Base-by-base conservation (phyloP, 1,139 yeast genomes). In the Ogataea hybrid region DNA sequence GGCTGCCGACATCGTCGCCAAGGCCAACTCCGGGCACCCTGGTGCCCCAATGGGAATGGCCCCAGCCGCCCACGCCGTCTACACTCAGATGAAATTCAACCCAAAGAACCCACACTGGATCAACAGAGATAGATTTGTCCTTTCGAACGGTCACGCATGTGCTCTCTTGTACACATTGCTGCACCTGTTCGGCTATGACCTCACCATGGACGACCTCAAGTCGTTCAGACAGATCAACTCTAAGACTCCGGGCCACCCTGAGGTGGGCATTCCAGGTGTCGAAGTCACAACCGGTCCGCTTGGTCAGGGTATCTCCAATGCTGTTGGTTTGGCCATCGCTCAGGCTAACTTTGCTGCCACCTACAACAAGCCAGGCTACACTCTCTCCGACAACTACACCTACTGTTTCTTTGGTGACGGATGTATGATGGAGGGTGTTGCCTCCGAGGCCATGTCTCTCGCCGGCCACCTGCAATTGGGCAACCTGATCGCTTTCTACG, bases 21-120 rank as follows among this genome's bases (percentile, higher is more conserved):
- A 81, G 66, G 95, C 97, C 60, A 86, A 92, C 71, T 84, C 96
- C 49, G 99, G 99, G 57, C 99, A 92, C 73, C 99, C 99, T 44
- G 98, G 98, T 77, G 97, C 99, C 43, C 98, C 98, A 59, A 81
- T 92, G 79, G 98, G 97, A 52, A 73, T 92, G 68, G 97, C 99
- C 22, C 96, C 95, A 41, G 77, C 90, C 48, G 85, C 88, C 44
- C 89, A 83, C 63, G 73, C 77, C 42, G 61, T 84, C 53, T 92
- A 84, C 81, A 75, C 81, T 65, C 77, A 82, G 63, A 77, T 90
- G 86, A 82, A 72, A 61, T 81, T 88, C 72, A 88, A 87, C 79
- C 95, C 97, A 58, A 78, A 82, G 71, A 84, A 86, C 74, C 90
- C 96, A 54, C 71, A 76, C 47, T 92, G 97, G 97, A 71, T 85